Conservation (phyloP, 1,284 basidiomycete species). For the Microbotryomycetes sp. region DNA sequence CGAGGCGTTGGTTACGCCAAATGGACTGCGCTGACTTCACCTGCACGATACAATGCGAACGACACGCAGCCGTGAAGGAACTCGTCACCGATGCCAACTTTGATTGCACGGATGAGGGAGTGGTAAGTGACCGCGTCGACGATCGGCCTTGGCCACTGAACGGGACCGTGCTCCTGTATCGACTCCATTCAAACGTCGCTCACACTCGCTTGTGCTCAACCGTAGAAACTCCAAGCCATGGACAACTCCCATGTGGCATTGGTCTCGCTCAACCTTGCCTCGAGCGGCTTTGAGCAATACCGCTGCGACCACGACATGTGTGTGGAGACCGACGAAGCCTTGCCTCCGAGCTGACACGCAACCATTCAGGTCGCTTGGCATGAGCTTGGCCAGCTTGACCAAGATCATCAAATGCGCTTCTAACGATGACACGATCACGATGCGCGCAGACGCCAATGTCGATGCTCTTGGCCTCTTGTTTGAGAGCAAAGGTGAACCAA, state of each 20-base stretch:
- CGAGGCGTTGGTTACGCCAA: no score
- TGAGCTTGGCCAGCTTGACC: conserved; percentile 67
- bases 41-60: neutral
- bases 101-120: conserved; percentile 92
- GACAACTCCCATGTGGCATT: conserved; percentile 99
- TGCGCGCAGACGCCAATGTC: conserved; percentile 86
- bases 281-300: conserved; percentile 74
- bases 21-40: neutral
- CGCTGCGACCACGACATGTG: conserved; percentile 89
- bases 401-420: conserved; percentile 97
- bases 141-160: neutral
- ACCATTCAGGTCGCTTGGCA: conserved; percentile 44
- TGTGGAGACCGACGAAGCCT: no score
- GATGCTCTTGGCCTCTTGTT: conserved; percentile 86
- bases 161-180: neutral
- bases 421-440: conserved; percentile 86
- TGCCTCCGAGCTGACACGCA: conserved; percentile 87
- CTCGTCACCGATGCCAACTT: conserved; percentile 97
- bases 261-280: conserved; percentile 71
- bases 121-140: conserved; percentile 53
- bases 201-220: neutral
- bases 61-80: conserved; percentile 73
- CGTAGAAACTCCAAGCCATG: conserved; percentile 87
- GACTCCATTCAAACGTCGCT: neutral
- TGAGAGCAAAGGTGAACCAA: conserved; percentile 72